phyloP scores from a whole-genome alignment of 2,329 filamentous ascomycete genomes.

The Proliferodiscus dingleyae region DNA sequence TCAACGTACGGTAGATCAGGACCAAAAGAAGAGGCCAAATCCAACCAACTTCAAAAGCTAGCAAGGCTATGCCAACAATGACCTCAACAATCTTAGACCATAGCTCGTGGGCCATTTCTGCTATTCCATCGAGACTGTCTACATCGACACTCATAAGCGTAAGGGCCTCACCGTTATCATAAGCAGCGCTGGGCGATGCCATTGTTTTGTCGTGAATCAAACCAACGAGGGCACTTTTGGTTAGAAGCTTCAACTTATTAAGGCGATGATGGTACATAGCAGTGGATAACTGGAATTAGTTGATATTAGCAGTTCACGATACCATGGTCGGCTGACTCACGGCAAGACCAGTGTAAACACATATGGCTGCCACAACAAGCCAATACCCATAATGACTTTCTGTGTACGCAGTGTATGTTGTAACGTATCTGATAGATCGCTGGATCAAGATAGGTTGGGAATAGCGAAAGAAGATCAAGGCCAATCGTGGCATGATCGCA shows the following conservation, averaged over 20 bases:
- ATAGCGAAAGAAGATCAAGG: slow-evolving; percentile 37
- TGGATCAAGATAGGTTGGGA: slow-evolving; percentile 39
- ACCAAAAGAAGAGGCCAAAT: slow-evolving; percentile 37
- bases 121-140: slow-evolving; percentile 31
- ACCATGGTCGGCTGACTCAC: slow-evolving; percentile 25
- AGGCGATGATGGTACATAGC: slow-evolving; percentile 31
- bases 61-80: slow-evolving; percentile 35
- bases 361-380: slow-evolving; percentile 31
- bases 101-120: slow-evolving; percentile 38
- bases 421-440: slow-evolving; percentile 33
- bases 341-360: slow-evolving; percentile 36
- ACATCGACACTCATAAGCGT: slow-evolving; percentile 41
- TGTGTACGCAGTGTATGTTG: neutral
- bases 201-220: slow-evolving; percentile 35
- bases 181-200: slow-evolving; percentile 19
- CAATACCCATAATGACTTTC: slow-evolving; percentile 21
- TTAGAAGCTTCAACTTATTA: slow-evolving; percentile 33
- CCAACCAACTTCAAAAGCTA: slow-evolving; percentile 39
- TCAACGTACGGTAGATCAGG: slow-evolving; percentile 38
- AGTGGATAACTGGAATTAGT: slow-evolving; percentile 29
- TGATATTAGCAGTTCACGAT: neutral
- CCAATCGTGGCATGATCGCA: slow-evolving; percentile 34
- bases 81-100: slow-evolving; percentile 41
- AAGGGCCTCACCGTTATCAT: slow-evolving; percentile 32
- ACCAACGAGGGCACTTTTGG: slow-evolving; percentile 33